Conservation (phyloP, 331 rosid species). For the Pyrus hybrid region DNA sequence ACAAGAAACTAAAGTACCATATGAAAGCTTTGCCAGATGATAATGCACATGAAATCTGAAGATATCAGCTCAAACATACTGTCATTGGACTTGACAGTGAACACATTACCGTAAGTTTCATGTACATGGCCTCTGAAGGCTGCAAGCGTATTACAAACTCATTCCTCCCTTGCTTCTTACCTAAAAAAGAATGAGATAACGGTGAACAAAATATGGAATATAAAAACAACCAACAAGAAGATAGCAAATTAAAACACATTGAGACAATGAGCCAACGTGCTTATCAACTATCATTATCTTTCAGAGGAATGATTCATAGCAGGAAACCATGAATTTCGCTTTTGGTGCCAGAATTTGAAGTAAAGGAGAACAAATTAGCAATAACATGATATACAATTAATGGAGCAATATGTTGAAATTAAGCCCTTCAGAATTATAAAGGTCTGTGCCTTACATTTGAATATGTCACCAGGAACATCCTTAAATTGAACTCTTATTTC, state of each 20-base stretch:
- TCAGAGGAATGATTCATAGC: background rate
- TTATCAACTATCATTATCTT: too few species aligned
- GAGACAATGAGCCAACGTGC: background rate
- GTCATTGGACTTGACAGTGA: background rate
- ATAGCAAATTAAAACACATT: background rate
- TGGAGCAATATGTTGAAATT: background rate
- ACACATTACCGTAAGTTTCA: slow-evolving; percentile 78
- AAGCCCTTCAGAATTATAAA: slow-evolving; percentile 3
- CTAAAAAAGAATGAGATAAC: slow-evolving; percentile 29
- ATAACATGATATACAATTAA: background rate
- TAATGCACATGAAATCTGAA: background rate
- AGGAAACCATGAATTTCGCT: background rate
- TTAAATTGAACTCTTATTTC: slow-evolving; percentile 91
- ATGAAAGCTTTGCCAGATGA: background rate
- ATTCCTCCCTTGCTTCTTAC: slow-evolving; percentile 89
- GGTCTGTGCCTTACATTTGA: slow-evolving; percentile 51
- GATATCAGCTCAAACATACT: background rate
- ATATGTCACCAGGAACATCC: slow-evolving; percentile 98
- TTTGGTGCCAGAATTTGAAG: background rate
- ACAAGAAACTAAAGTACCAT: background rate
- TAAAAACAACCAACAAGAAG: background rate
- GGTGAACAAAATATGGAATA: background rate
- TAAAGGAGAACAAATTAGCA: background rate
- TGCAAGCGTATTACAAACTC: slow-evolving; percentile 94
- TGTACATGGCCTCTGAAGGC: slow-evolving; percentile 92